These are phyloP conservation scores for Coix lacrymajobi DNA, from an alignment of 176 grass and related monocot genomes.

Conservation along the genomic window DNA sequence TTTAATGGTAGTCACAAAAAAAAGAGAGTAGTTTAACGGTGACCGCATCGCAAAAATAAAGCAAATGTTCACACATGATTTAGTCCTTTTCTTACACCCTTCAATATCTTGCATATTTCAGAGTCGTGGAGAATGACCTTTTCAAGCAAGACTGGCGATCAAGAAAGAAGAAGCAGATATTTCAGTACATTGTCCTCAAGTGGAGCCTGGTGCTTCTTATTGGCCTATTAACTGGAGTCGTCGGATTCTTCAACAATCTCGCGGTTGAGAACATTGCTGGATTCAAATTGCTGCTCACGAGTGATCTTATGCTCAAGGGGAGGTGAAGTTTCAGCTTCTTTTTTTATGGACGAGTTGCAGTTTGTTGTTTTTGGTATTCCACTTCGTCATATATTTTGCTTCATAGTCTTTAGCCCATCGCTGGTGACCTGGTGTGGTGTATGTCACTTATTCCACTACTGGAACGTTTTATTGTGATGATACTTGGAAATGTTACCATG, in stretches of 20 bases:
- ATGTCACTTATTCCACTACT: neutral
- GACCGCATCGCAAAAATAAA: neutral
- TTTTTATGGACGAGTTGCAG: neutral
- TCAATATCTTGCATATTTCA: constrained; percentile 27
- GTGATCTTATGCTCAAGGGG: constrained; percentile 60
- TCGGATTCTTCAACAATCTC: constrained; percentile 89
- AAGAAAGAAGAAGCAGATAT: constrained; percentile 73
- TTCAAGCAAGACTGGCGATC: constrained; percentile 91
- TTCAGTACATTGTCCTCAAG: constrained; percentile 85
- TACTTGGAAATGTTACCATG: neutral
- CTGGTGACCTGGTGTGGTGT: neutral
- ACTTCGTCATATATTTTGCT: neutral
- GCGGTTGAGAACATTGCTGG: constrained; percentile 93
- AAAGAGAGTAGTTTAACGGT: neutral
- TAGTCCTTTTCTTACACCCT: neutral
- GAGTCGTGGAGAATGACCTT: constrained; percentile 87
- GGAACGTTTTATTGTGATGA: neutral
- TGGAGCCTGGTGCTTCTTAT: constrained; percentile 84
- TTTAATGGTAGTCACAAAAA: too few relatives aligned
- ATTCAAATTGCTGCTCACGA: constrained; percentile 56
- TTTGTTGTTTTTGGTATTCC: neutral
- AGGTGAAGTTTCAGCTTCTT: constrained; percentile 39
- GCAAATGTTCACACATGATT: neutral
- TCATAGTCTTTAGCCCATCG: neutral
- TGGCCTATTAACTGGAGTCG: constrained; percentile 58